phyloP scores from a whole-genome alignment of 2,329 filamentous ascomycete genomes.

The Pseudogymnoascus sp. region DNA sequence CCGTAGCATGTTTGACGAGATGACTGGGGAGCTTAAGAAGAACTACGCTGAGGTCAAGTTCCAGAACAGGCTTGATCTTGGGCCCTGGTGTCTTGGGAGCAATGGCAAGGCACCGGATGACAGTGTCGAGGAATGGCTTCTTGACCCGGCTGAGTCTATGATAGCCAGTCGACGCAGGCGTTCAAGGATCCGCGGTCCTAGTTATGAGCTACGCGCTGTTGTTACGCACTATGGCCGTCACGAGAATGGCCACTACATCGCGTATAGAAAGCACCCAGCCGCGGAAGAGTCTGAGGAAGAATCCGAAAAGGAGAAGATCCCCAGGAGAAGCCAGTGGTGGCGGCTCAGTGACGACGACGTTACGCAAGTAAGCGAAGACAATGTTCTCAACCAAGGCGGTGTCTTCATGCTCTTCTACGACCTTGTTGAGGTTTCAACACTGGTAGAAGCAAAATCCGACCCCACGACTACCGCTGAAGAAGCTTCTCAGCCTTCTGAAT shows the following conservation, averaged over 20 bases:
- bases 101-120: slow-evolving; percentile 19
- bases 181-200: slow-evolving; percentile 46
- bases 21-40: slow-evolving; percentile 70
- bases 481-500: background rate
- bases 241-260: slow-evolving; percentile 93
- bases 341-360: slow-evolving; percentile 85
- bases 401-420: slow-evolving; percentile 99
- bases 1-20: slow-evolving; percentile 81
- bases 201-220: slow-evolving; percentile 74
- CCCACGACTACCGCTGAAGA: background rate
- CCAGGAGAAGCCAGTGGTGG: slow-evolving; percentile 60
- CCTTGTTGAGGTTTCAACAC: slow-evolving; percentile 43
- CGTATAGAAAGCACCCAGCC: slow-evolving; percentile 64
- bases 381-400: slow-evolving; percentile 64
- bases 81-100: slow-evolving; percentile 75
- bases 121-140: slow-evolving; percentile 56
- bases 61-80: slow-evolving; percentile 64
- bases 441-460: background rate
- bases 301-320: slow-evolving; percentile 16
- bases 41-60: slow-evolving; percentile 76
- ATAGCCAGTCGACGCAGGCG: slow-evolving; percentile 46
- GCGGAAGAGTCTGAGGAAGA: slow-evolving; percentile 19
- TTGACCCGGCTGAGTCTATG: slow-evolving; percentile 65
- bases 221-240: slow-evolving; percentile 86
- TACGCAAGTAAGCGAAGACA: slow-evolving; percentile 60